Base-by-base conservation (phyloP, 1,284 basidiomycete species). In the Tremellales sp. region DNA sequence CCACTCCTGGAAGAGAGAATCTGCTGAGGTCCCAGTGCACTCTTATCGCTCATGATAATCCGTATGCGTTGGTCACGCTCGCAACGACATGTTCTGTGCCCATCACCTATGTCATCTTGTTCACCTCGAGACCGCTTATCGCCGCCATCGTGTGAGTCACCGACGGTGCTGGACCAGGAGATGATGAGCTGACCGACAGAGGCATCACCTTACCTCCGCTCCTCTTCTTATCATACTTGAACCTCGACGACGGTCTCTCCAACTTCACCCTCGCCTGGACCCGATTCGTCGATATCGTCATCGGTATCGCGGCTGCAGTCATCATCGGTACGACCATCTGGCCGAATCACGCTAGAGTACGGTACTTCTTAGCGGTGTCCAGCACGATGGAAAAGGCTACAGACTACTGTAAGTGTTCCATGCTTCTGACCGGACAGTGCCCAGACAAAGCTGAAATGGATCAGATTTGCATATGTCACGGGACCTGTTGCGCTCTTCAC, bases 131-230 rank as follows among this genome's bases (percentile, higher is more conserved):
- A 49, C 25, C 61, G 7, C 39, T 24, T 5, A 40, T 40, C 19
- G 39, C n/a, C 23, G 61, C 71, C 13, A 73, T 78, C 4, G 70
- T 72, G 61, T 74, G 58, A 48, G 61, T 74, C 2, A 7, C 23
- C 11, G 11, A 4, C 15, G 4, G n/a, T 21, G 6, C 6, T 8
- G 12, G 11, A 7, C 22, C 25, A 24, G 22, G 12, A 24, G 23
- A 25, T 22, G 24, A 15, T 24, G 26, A 10, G 29, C 21, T 41
- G 13, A 40, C n/a, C 4, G 2, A 5, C 39, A 72, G 67, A 0
- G 73, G 72, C 6, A 72, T 76, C 49, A 75, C 75, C 0, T 52
- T 76, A 3, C 67, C 73, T 7, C 72, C 75, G 1, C 54, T 79
- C 4, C 44, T 77, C 7, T 74, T 77, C 46, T 67, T 78, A 17